Conservation (phyloP, 129 eudicot species). For the Solidago caesia region DNA sequence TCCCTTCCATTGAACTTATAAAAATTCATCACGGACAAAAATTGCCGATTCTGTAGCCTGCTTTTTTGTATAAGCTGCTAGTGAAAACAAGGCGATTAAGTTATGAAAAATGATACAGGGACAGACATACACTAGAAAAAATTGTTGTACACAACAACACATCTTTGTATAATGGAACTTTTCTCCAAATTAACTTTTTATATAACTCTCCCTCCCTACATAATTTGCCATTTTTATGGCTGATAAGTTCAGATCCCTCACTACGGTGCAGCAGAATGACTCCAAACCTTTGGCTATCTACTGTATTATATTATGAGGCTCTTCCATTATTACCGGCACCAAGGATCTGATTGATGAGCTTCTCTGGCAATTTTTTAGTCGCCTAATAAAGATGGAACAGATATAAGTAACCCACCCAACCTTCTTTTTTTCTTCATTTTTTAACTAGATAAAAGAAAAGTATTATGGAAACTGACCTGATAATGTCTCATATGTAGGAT, state of each 20-base stretch:
- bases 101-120: neutral
- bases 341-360: constrained; percentile 63
- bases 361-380: constrained; percentile 66
- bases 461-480: constrained; percentile 53
- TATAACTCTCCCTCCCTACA: neutral
- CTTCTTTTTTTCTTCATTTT: neutral
- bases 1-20: neutral
- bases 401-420: neutral
- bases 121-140: too few species aligned
- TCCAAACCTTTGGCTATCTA: neutral
- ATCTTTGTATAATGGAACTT: constrained; percentile 13
- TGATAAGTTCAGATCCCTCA: neutral
- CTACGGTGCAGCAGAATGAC: neutral
- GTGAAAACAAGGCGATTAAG: neutral
- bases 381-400: constrained; percentile 41
- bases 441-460: neutral
- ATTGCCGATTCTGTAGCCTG: neutral
- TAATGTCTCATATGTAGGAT: constrained; percentile 92
- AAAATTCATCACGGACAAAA: neutral
- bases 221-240: constrained; percentile 4
- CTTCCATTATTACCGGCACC: constrained; percentile 27
- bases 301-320: neutral
- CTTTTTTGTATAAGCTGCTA: constrained; percentile 6
- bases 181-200: neutral
- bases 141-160: neutral